These are phyloP conservation scores for Acanthamoeba castellanii DNA, from an alignment of 208 protist species.

Conservation along the genomic window DNA sequence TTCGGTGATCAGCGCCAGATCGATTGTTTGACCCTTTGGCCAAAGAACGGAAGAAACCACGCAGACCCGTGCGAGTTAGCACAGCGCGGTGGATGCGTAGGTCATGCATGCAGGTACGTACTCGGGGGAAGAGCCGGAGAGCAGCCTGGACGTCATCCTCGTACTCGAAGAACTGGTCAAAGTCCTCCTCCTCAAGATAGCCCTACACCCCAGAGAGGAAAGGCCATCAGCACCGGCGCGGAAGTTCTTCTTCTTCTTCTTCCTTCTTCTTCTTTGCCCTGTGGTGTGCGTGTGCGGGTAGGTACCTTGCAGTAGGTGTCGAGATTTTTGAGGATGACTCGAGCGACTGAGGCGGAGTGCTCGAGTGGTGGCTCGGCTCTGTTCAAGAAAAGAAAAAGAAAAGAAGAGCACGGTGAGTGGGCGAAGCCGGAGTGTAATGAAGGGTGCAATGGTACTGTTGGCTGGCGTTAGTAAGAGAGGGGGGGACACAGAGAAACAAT, in stretches of 20 bases:
- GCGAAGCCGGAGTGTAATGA: neutral
- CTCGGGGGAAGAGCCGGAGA: neutral
- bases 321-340: slow-evolving; percentile 20
- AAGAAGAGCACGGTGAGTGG: neutral
- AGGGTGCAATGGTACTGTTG: too few relatives aligned
- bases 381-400: neutral
- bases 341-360: slow-evolving; percentile 1
- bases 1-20: slow-evolving; percentile 9
- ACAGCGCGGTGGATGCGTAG: too few relatives aligned
- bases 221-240: too few relatives aligned
- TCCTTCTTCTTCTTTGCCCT: too few relatives aligned
- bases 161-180: slow-evolving; percentile 25
- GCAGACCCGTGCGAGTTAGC: too few relatives aligned
- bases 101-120: neutral
- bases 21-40: slow-evolving; percentile 51
- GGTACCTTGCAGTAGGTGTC: slow-evolving; percentile 20
- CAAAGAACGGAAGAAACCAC: neutral
- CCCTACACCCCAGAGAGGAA: neutral
- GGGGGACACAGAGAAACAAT: too few relatives aligned
- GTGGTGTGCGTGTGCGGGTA: neutral
- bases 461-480: too few relatives aligned
- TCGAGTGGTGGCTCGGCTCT: neutral
- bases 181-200: slow-evolving; percentile 16
- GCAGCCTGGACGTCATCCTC: slow-evolving; percentile 23
- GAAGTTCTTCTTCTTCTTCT: too few relatives aligned